These are phyloP conservation scores for Sclerotiophoma versabilis DNA, from an alignment of 2,329 filamentous ascomycete species.

Conservation along the genomic window DNA sequence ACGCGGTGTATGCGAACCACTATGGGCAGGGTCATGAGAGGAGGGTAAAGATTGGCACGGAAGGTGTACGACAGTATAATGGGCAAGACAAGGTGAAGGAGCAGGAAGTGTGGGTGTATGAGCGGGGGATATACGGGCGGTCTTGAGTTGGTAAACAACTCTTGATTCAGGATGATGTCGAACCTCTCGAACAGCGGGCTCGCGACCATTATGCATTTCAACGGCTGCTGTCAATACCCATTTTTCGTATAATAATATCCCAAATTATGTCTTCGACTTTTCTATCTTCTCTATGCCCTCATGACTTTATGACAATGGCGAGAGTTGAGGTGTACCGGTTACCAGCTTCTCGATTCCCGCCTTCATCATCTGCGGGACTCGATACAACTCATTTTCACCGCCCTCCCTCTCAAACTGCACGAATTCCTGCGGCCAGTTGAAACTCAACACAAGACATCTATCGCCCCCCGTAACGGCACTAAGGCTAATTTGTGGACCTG, in stretches of 20 bases:
- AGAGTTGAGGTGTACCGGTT: not conserved
- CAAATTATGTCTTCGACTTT: no score
- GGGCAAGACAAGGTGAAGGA: not conserved
- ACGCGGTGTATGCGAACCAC: constrained; percentile 28
- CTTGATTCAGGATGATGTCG: no score
- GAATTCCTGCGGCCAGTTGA: constrained; percentile 52
- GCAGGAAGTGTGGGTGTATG: constrained; percentile 27
- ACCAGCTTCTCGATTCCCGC: not conserved
- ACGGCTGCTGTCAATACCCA: no score
- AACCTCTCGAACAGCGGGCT: no score
- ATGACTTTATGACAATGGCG: no score
- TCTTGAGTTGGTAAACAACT: no score
- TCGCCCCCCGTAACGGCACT: constrained; percentile 55
- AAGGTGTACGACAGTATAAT: not conserved
- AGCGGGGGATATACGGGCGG: constrained; percentile 15
- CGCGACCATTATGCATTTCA: no score
- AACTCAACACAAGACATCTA: constrained; percentile 51
- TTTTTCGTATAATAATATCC: no score
- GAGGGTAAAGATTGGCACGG: not conserved
- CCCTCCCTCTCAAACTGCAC: constrained; percentile 39
- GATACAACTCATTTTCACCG: constrained; percentile 18
- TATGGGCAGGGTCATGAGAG: constrained; percentile 26
- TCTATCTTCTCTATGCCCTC: no score
- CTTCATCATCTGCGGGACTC: constrained; percentile 10
- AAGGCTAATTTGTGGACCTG: constrained; percentile 49